Percentiles rank a stretch among this genome's conserved stretches.
Evolutionary conservation across 352 stramenopile genomes (phyloP).

Genomic region (Globisporangium uncinulatum): DNA sequence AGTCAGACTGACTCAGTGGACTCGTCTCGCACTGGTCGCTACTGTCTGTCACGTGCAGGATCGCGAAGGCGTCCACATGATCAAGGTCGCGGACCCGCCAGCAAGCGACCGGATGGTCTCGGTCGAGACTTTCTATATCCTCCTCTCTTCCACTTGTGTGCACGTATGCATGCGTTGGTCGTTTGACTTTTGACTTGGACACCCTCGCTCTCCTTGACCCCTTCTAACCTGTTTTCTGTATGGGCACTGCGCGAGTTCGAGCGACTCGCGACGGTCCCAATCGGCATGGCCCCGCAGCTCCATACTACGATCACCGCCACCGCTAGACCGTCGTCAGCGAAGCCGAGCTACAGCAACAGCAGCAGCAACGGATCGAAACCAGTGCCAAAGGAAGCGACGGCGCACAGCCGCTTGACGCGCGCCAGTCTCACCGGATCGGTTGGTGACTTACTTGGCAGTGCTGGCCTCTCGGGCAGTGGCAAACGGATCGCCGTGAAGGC

Average conservation of each 20-base stretch:
- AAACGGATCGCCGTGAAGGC: slow-evolving; percentile 23
- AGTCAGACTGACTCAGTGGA: not conserved
- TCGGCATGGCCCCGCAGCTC: slow-evolving; percentile 20
- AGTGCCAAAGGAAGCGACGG: not conserved
- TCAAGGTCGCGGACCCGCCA: slow-evolving; percentile 40
- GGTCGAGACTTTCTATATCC: slow-evolving; percentile 78
- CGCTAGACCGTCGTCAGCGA: slow-evolving; percentile 4
- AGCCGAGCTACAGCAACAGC: not conserved
- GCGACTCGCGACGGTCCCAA: slow-evolving; percentile 47
- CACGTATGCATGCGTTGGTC: not conserved
- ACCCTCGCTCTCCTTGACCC: slow-evolving; percentile 32
- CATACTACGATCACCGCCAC: not conserved
- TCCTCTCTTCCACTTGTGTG: slow-evolving; percentile 1
- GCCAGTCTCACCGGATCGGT: not conserved
- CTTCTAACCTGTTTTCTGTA: not conserved
- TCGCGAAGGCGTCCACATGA: slow-evolving; percentile 63
- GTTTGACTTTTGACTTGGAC: not conserved
- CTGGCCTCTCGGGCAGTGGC: too few relatives aligned
- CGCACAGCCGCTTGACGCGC: slow-evolving; percentile 1
- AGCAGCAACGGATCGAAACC: not conserved
- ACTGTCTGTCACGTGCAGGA: slow-evolving; percentile 21
- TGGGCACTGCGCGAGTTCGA: slow-evolving; percentile 67
- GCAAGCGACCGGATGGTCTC: slow-evolving; percentile 45
- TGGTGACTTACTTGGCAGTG: slow-evolving; percentile 3
- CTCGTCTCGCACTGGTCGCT: not conserved